Percentiles rank a stretch among this genome's conserved stretches.
These are phyloP conservation scores for Aspergillus ochraceoroseus DNA, from an alignment of 2,329 filamentous ascomycete species.

Conservation along the genomic window DNA sequence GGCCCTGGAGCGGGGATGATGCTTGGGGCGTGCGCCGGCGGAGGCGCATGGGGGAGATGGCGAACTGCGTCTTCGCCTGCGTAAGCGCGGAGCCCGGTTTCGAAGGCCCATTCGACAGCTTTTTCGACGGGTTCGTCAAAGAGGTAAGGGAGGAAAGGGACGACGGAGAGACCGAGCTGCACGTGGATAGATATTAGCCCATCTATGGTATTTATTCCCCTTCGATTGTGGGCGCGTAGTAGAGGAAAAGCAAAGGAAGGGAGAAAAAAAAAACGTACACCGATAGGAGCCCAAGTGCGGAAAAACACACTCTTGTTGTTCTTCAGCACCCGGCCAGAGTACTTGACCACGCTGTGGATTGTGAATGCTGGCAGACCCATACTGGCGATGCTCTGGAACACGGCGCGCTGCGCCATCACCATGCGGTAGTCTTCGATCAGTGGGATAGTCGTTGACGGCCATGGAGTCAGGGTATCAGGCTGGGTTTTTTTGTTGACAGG, in stretches of 20 bases:
- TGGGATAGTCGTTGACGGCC: conserved; percentile 51
- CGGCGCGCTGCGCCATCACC: conserved; percentile 82
- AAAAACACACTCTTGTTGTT: conserved; percentile 68
- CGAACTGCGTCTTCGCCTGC: conserved; percentile 59
- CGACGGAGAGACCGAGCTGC: conserved; percentile 62
- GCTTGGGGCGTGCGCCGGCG: conserved; percentile 2
- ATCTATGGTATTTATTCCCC: background rate
- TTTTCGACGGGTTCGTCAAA: conserved; percentile 93
- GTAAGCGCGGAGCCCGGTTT: conserved; percentile 69
- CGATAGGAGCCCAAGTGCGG: conserved; percentile 85
- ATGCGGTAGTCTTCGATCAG: conserved; percentile 84
- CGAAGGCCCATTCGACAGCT: conserved; percentile 84
- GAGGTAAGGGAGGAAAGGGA: conserved; percentile 75
- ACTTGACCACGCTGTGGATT: conserved; percentile 86
- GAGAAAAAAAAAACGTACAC: conserved; percentile 54
- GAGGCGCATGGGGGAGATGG: conserved; percentile 16
- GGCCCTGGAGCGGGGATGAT: conserved; percentile 11
- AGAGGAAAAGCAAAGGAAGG: background rate
- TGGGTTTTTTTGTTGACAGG: background rate
- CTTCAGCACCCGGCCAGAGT: conserved; percentile 83
- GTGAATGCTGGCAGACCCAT: conserved; percentile 95
- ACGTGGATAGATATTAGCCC: background rate
- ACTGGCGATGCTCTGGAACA: conserved; percentile 85
- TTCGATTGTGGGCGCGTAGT: background rate
- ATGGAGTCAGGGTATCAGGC: conserved; percentile 30